Evolutionary conservation across 805 yeast species (phyloP).

Genomic region (Saccharomycopsis olivae): DNA sequence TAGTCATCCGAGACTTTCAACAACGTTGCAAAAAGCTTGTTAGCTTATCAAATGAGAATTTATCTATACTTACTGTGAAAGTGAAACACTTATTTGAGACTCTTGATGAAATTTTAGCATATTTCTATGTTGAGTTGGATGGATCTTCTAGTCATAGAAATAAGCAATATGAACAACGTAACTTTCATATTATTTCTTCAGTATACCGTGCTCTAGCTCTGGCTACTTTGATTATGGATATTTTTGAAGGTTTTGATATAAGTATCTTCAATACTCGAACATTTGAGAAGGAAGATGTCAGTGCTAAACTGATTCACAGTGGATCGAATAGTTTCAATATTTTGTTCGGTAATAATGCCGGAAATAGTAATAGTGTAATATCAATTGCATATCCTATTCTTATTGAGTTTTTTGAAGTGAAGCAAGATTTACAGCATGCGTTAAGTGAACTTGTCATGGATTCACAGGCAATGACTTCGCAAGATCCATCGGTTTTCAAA

Average conservation of each 20-base stretch:
- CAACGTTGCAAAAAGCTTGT: slow-evolving; percentile 8
- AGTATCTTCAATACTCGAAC: slow-evolving; percentile 31
- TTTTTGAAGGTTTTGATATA: slow-evolving; percentile 52
- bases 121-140: not conserved
- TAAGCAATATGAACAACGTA: slow-evolving; percentile 33
- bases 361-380: slow-evolving; percentile 4
- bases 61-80: slow-evolving; percentile 27
- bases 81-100: slow-evolving; percentile 30
- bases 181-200: slow-evolving; percentile 41
- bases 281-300: not conserved
- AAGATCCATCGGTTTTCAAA: slow-evolving; percentile 66
- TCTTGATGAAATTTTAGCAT: slow-evolving; percentile 31
- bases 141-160: not conserved
- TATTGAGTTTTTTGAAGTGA: slow-evolving; percentile 63
- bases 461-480: slow-evolving; percentile 57
- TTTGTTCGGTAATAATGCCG: not conserved
- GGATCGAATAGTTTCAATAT: not conserved
- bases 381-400: slow-evolving; percentile 25
- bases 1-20: slow-evolving; percentile 4
- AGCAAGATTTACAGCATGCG: slow-evolving; percentile 60
- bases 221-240: slow-evolving; percentile 39
- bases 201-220: slow-evolving; percentile 43
- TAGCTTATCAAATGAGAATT: slow-evolving; percentile 40
- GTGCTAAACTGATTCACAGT: not conserved
- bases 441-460: slow-evolving; percentile 51